These are phyloP conservation scores for Blyttiomyces sp. DNA, from an alignment of 371 early-diverging fungal genomes.

Conservation along the genomic window DNA sequence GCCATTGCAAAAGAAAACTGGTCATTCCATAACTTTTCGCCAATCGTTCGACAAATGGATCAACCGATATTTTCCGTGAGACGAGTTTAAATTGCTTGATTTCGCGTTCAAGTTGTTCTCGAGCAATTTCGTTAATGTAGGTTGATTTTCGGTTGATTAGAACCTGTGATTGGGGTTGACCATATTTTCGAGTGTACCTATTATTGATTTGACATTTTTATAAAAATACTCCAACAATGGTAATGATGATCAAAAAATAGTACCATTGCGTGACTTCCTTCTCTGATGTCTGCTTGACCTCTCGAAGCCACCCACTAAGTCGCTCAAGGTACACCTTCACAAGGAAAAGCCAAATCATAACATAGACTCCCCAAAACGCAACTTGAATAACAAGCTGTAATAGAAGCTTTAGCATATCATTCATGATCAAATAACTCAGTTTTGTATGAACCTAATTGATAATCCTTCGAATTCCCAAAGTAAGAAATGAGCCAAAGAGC, in stretches of 20 bases:
- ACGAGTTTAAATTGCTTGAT: no score
- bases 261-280: slow-evolving; percentile 3
- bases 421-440: not conserved
- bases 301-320: not conserved
- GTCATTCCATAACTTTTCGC: no score
- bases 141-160: no score
- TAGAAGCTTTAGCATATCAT: not conserved
- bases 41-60: no score
- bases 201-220: no score
- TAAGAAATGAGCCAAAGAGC: not conserved
- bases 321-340: not conserved
- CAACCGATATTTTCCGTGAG: no score
- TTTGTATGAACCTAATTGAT: slow-evolving; percentile 5
- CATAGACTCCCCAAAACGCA: slow-evolving; percentile 10
- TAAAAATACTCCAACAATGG: not conserved
- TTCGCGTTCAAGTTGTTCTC: no score
- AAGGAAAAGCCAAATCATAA: not conserved
- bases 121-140: no score
- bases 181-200: no score
- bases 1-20: no score
- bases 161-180: no score
- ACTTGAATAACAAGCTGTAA: slow-evolving; percentile 2
- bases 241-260: not conserved
- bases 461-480: not conserved
- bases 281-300: not conserved